These are phyloP conservation scores for Candida loeiensis DNA, from an alignment of 805 yeast species.

Conservation along the genomic window DNA sequence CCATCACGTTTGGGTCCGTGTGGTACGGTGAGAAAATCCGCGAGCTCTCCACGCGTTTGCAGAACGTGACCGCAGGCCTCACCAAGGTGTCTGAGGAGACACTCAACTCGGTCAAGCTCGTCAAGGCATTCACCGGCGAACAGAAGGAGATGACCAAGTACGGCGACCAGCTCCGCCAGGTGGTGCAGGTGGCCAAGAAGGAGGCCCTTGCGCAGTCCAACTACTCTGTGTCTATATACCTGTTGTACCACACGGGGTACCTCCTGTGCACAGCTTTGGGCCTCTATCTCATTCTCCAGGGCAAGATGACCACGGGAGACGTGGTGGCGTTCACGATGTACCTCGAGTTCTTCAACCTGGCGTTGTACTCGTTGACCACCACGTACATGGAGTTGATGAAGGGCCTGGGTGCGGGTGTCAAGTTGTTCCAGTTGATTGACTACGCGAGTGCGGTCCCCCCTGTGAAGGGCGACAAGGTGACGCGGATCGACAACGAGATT, in stretches of 20 bases:
- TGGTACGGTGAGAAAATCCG: constrained; percentile 45
- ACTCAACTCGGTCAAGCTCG: constrained; percentile 38
- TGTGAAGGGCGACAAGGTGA: constrained; percentile 23
- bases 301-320: constrained; percentile 46
- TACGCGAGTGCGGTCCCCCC: constrained; percentile 34
- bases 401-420: constrained; percentile 46
- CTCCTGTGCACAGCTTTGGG: constrained; percentile 42
- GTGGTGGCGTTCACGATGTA: constrained; percentile 47
- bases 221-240: constrained; percentile 41
- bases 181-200: constrained; percentile 38
- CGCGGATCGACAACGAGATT: constrained; percentile 24
- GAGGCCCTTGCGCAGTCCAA: constrained; percentile 46
- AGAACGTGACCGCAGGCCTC: constrained; percentile 43
- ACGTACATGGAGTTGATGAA: constrained; percentile 46
- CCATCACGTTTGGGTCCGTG: constrained; percentile 43
- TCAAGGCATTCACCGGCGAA: constrained; percentile 44
- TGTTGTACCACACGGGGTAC: constrained; percentile 42
- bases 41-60: constrained; percentile 37
- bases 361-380: constrained; percentile 42
- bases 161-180: constrained; percentile 36
- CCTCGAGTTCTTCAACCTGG: constrained; percentile 42
- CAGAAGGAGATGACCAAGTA: constrained; percentile 39
- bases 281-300: constrained; percentile 38
- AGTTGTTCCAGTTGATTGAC: constrained; percentile 41
- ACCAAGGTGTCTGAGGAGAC: constrained; percentile 45